These are phyloP conservation scores for Gossypium longicalyx DNA, from an alignment of 345 rosid genomes.

Conservation along the genomic window DNA sequence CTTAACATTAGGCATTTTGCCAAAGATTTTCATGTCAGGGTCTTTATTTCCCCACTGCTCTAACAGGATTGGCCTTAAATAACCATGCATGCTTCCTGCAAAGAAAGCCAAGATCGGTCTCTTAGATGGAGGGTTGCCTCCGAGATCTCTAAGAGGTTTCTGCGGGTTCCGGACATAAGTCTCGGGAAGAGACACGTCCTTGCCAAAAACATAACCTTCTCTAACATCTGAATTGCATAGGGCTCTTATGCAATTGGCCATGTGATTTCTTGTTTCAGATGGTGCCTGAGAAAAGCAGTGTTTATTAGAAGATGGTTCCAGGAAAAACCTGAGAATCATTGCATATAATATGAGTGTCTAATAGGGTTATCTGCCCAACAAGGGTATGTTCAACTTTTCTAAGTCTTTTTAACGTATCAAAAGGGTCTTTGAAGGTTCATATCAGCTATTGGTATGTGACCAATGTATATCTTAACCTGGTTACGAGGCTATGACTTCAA, in stretches of 20 bases:
- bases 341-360: background rate
- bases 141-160: constrained; percentile 56
- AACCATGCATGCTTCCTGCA: constrained; percentile 92
- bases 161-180: constrained; percentile 54
- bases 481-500: too few relatives aligned
- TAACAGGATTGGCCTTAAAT: constrained; percentile 67
- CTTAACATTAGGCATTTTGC: constrained; percentile 50
- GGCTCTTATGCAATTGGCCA: constrained; percentile 83
- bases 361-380: too few relatives aligned
- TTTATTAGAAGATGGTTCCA: constrained; percentile 10
- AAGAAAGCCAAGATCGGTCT: constrained; percentile 79
- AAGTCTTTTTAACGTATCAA: too few relatives aligned
- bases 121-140: constrained; percentile 66
- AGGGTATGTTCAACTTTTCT: too few relatives aligned
- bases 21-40: constrained; percentile 79
- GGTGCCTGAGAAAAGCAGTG: constrained; percentile 61
- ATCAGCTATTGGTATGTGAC: too few relatives aligned
- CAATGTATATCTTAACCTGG: too few relatives aligned
- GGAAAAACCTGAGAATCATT: background rate
- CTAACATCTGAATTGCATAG: constrained; percentile 84
- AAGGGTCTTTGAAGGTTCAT: too few relatives aligned
- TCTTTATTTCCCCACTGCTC: constrained; percentile 76
- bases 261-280: constrained; percentile 53
- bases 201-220: constrained; percentile 84
- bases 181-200: constrained; percentile 88